A percentile compares a stretch with the other conserved stretches of the same genome.
phyloP scores from a whole-genome alignment of 345 rosid species.

The Gossypium bickii region DNA sequence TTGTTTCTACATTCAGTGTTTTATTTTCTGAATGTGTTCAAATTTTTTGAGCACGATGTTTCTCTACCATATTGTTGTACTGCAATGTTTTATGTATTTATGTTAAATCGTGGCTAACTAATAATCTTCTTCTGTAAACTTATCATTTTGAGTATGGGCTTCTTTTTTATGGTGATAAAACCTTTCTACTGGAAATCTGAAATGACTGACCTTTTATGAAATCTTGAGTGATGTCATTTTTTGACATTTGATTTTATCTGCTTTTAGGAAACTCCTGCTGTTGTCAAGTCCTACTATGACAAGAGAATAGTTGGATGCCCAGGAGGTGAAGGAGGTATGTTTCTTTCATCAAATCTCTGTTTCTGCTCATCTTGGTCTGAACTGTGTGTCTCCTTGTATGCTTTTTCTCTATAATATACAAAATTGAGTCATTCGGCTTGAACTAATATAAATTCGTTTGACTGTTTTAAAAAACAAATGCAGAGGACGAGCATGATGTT shows the following conservation, averaged over 20 bases:
- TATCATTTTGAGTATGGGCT: background rate
- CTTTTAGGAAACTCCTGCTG: constrained; percentile 68
- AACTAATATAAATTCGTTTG: background rate
- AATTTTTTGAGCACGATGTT: background rate
- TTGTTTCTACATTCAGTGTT: background rate
- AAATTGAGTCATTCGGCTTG: background rate
- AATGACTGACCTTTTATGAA: background rate
- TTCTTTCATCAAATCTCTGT: constrained; percentile 2
- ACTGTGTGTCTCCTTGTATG: background rate
- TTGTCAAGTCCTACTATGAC: constrained; percentile 65
- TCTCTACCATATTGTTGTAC: background rate
- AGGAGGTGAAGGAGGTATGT: constrained; percentile 82
- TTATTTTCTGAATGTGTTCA: background rate
- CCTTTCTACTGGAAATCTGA: background rate
- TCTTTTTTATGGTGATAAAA: background rate
- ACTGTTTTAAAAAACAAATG: background rate
- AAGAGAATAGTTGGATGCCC: constrained; percentile 89
- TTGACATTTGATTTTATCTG: constrained; percentile 9
- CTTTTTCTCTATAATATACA: background rate
- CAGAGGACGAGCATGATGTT: constrained; percentile 94
- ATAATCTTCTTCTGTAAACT: background rate
- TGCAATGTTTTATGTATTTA: background rate
- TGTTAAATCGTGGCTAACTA: background rate
- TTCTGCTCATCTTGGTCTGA: background rate
- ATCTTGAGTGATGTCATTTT: background rate